Conservation (phyloP, 345 rosid species). For the Populus euphratica region DNA sequence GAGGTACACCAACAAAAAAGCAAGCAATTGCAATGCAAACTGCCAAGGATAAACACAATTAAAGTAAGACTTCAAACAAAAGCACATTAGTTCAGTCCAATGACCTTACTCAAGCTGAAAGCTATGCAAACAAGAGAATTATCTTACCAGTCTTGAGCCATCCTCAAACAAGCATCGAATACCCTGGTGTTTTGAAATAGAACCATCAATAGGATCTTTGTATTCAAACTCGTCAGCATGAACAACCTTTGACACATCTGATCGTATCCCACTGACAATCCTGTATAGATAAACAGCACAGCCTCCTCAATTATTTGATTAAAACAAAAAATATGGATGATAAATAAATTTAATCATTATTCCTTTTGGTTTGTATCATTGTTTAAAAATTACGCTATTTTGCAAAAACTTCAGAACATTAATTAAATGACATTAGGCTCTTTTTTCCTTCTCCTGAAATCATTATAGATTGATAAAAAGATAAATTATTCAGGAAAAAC, state of each 20-base stretch:
- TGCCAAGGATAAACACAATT: background rate
- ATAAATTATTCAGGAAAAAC: too few relatives aligned
- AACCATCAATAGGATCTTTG: conserved; percentile 96
- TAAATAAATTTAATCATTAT: background rate
- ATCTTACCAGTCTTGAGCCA: conserved; percentile 86
- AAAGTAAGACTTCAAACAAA: background rate
- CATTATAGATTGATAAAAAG: too few relatives aligned
- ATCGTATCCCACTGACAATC: conserved; percentile 56
- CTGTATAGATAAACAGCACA: conserved; percentile 32
- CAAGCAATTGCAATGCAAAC: background rate
- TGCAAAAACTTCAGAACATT: background rate
- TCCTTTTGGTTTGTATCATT: background rate
- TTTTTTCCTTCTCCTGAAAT: too few relatives aligned
- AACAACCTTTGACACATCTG: conserved; percentile 71
- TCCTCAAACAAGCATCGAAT: conserved; percentile 91
- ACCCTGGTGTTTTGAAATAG: conserved; percentile 92
- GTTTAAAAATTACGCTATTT: background rate
- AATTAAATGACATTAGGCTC: too few relatives aligned
- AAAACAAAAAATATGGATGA: background rate
- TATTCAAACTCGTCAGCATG: conserved; percentile 93
- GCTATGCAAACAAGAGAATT: background rate
- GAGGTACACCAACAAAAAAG: background rate
- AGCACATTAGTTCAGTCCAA: background rate
- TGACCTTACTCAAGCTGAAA: background rate
- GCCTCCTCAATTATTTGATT: background rate